phyloP scores from a whole-genome alignment of 2,329 filamentous ascomycete genomes.

The Cercospora canescens region DNA sequence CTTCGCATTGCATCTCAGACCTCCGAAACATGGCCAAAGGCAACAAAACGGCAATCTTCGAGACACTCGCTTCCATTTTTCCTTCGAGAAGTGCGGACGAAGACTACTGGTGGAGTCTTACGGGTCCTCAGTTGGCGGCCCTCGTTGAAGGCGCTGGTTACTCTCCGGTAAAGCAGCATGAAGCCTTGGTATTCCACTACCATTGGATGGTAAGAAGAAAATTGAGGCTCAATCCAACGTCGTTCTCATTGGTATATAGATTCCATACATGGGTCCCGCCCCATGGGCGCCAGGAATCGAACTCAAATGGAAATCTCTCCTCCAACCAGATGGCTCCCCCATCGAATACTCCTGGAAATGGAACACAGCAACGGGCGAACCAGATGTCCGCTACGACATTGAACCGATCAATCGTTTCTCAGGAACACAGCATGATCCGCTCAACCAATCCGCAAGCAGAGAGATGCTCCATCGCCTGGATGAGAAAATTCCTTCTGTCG shows the following conservation, averaged over 20 bases:
- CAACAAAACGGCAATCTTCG: not conserved
- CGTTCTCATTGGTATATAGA: not conserved
- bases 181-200: not conserved
- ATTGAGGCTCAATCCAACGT: not conserved
- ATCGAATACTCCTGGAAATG: not conserved
- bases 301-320: not conserved
- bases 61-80: not conserved
- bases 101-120: not conserved
- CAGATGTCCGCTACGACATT: not conserved
- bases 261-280: not conserved
- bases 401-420: not conserved
- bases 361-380: not conserved
- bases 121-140: not conserved
- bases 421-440: not conserved
- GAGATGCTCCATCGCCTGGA: not conserved
- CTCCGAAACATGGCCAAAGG: not conserved
- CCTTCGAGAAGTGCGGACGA: not conserved
- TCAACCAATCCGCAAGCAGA: not conserved
- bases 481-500: not conserved
- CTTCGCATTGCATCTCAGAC: not conserved
- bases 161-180: not conserved
- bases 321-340: not conserved
- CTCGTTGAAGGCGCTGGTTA: not conserved
- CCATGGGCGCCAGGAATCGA: not conserved
- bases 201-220: not conserved